Base-by-base conservation (phyloP, 441 rosid species). In the Adansonia gregorii region DNA sequence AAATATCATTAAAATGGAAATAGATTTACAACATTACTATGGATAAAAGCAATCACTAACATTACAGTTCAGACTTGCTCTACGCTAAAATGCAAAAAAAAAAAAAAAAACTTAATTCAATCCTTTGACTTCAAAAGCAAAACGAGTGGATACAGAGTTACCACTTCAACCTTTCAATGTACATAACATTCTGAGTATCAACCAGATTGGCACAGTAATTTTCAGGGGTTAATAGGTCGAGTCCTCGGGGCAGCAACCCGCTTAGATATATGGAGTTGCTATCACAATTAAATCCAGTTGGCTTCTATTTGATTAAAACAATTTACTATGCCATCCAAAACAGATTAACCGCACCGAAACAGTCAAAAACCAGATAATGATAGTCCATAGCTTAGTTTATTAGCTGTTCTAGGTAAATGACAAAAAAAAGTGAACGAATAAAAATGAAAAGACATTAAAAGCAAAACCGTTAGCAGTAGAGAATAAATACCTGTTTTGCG, bases 401-500 rank as follows among this genome's bases (percentile, higher is more conserved):
- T 49, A 14, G 19, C 59, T 1, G 59, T 14, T 49, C 20, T 69
- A 49, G 10, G 11, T 56, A 8, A 48, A 19, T 0, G 27, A 20
- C 19, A 12, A 60, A 19, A 35, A 11, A 2, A 35, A 63, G 2
- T 43, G 31, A 24, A 61, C 14, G 31, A 24, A 61, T 10, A 27
- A 61, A 20, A 59, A 59, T 14, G 22, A 22, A 4, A 59, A 59
- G 64, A 59, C 22, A 59, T 10, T 24, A 31, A 61, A 11, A 61
- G 46, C 59, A 74, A 73, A 35, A 35, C 39, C 39, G 39, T 35
- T 35, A 41, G 31, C 68, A 67, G 60, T 20, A 12, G 45, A 72
- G 67, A 39, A 45, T 45, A 64, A n/a, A 27, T 63, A 95, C 98
- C 97, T 88, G 94, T 81, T 95, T 95, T 4, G 98, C 98, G 22